Evolutionary conservation across 2,329 filamentous ascomycete genomes (phyloP), one percentile per base, ranked within the genome.

Genomic region (Nannizzia gypsea): DNA sequence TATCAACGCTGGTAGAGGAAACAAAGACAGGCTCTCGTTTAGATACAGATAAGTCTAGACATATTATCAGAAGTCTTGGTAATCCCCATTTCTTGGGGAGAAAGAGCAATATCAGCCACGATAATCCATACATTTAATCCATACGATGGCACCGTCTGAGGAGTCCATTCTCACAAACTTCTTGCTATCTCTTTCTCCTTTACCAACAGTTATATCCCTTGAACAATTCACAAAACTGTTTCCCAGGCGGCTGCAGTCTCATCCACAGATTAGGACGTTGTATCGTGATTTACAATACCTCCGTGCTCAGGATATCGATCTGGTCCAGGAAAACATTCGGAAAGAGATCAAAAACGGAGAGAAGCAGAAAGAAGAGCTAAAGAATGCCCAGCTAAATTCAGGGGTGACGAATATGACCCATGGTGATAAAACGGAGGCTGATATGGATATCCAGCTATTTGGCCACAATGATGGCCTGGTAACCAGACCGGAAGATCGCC

Each of bases 211-310:
- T 68, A 77, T 90, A 65, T 85, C 89, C 6, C 80, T 90, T 54
- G 79, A 84, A 60, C 82, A 89, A 64, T 95, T 95, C 76, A 84
- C 83, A 48, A 80, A 85, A 28, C 80, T 92, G 46, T 93, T 95
- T 68, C 89, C 90, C 9, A 82, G 80, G 57, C 73, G 81, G 42
- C 78, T 85, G 56, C 86, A 85, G 61, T 76, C 80, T 24, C 86
- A 85, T 54, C 82, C 87, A 0, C 83, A 86, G 60, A 80, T 92
- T 55, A 82, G 83, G 60, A 77, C 80, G 0, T 78, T 96, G 3
- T 95, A 95, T 70, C 83, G 87, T 55, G 88, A 93, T 70, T 79
- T 95, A 2, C 88, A 93, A 67, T 80, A 84, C 61, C 82, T 90
- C 69, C 83, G 90, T 59, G 83, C 85, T 63, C 79, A 80, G 55